Conservation (phyloP, 257 asterid genomes). For the Petunia secreta region DNA sequence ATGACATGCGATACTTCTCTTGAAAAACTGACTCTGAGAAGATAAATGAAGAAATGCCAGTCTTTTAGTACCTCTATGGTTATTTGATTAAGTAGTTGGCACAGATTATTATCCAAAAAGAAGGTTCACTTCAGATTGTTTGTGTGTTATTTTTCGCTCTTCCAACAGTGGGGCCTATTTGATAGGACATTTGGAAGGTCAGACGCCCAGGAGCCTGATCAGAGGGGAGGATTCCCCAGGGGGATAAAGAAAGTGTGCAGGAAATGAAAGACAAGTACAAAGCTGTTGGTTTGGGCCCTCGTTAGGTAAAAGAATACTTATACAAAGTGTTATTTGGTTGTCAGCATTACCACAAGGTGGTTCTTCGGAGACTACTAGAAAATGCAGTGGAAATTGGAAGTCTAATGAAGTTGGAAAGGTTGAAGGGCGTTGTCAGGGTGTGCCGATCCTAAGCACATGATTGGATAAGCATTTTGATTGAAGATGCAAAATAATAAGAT, state of each 20-base stretch:
- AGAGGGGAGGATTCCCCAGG: conserved; percentile 86
- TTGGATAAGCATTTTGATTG: too few species aligned
- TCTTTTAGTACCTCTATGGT: background rate
- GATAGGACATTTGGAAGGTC: conserved; percentile 82
- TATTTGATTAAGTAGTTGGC: background rate
- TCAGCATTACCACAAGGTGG: too few species aligned
- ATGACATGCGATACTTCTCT: background rate
- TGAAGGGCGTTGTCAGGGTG: too few species aligned
- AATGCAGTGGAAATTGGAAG: too few species aligned
- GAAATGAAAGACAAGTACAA: conserved; percentile 83
- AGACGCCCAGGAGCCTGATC: conserved; percentile 84
- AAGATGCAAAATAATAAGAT: too few species aligned
- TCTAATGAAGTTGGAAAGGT: too few species aligned
- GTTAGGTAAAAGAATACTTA: conserved; percentile 59
- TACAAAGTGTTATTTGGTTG: too few species aligned
- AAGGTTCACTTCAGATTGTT: conserved; percentile 1
- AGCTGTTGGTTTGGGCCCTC: conserved; percentile 85
- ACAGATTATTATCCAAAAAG: conserved; percentile 3
- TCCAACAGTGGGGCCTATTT: conserved; percentile 82
- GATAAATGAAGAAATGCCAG: conserved; percentile 2
- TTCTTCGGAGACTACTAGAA: too few species aligned
- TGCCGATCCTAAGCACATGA: too few species aligned
- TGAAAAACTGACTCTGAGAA: background rate
- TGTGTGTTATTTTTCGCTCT: conserved; percentile 12
- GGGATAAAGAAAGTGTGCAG: conserved; percentile 72